Evolutionary conservation across 2,329 filamentous ascomycete genomes (phyloP), one percentile per base, ranked within the genome.

Genomic region (Fusarium pseudocircinatum): DNA sequence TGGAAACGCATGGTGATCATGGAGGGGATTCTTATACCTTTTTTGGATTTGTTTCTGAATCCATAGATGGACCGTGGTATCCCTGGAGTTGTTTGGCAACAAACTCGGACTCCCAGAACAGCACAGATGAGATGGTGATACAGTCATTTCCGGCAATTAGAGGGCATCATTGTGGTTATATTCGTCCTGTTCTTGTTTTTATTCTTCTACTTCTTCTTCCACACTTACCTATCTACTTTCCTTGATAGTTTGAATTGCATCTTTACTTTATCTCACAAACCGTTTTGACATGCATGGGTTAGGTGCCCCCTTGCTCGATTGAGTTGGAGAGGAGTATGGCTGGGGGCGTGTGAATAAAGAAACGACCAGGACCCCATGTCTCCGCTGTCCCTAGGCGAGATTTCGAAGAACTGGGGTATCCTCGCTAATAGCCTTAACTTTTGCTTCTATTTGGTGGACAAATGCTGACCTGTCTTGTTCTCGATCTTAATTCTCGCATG

Each of bases 101-200:
- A 65, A 64, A 66, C 59, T 57, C 40, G 64, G 56, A 60, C 70
- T 72, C 56, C 62, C 66, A 64, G 69, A 73, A 65, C 67, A 66
- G 68, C 69, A 77, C 70, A 67, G 69, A 67, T 70, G 72, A 75
- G 72, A 70, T 62, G 63, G 61, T 67, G 69, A 72, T 58, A 64
- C 57, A 63, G 67, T 75, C 74, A 69, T 77, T 75, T 72, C 60
- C 62, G 63, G 64, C 62, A 49, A 28, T 65, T 60, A 24, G 44
- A 32, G n/a, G 39, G 42, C 61, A 26, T 50, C 39, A 49, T 61
- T 61, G 54, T 43, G 34, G 50, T 46, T 46, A 49, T 57, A 61
- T 63, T 60, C 44, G 42, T 54, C 30, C 18, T 52, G n/a, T 22
- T n/a, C 20, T 28, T 37, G 12, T 36, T 52, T 24, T 53, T n/a